Evolutionary conservation across 441 rosid species (phyloP).

Genomic region (Populus tomentosa): DNA sequence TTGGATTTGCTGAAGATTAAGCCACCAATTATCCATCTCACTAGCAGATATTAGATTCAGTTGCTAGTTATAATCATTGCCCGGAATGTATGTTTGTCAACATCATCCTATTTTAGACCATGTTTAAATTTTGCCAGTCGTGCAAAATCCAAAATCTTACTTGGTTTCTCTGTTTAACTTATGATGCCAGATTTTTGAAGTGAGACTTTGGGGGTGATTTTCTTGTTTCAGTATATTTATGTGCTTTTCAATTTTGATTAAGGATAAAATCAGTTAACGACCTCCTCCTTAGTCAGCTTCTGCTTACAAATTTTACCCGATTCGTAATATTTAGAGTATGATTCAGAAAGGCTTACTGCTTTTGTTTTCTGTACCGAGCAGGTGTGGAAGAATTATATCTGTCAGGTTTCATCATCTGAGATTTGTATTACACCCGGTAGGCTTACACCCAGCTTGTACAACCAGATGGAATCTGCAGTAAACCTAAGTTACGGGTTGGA

Average conservation of each 20-base stretch:
- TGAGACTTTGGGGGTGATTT: not conserved
- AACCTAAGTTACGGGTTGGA: slow-evolving; percentile 76
- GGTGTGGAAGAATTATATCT: slow-evolving; percentile 66
- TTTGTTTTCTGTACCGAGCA: slow-evolving; percentile 21
- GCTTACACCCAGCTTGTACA: slow-evolving; percentile 58
- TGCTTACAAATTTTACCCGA: not conserved
- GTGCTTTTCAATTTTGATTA: not conserved
- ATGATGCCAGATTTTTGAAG: not conserved
- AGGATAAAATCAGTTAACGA: not conserved
- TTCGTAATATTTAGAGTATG: not conserved
- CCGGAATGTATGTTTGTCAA: not conserved
- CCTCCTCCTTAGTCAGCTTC: too few species aligned
- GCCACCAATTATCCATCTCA: not conserved
- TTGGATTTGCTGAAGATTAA: not conserved
- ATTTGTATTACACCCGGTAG: slow-evolving; percentile 71
- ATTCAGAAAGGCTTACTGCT: not conserved
- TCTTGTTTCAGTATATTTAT: not conserved
- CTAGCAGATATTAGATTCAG: not conserved
- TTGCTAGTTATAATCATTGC: not conserved
- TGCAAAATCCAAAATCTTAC: not conserved
- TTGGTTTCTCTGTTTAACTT: not conserved
- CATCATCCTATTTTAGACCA: not conserved
- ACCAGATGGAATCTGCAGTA: slow-evolving; percentile 62
- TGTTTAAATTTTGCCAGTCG: not conserved
- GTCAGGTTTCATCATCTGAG: slow-evolving; percentile 48